Conservation (phyloP, 768 basidiomycete genomes). For the Tephrocybe rancida region DNA sequence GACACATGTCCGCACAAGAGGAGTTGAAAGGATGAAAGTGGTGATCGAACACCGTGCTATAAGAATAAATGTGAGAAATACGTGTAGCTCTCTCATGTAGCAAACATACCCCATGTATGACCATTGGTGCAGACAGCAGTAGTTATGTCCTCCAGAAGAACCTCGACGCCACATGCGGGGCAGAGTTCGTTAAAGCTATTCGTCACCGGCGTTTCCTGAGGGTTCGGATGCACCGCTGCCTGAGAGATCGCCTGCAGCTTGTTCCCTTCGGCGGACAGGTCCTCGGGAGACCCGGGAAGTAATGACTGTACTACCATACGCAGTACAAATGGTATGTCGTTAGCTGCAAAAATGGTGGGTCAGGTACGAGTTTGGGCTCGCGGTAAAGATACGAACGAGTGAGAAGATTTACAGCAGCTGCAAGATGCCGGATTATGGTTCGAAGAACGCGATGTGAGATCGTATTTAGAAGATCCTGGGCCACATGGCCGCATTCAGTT, state of each 20-base stretch:
- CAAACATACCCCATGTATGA: slow-evolving; percentile 72
- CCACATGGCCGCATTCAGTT: slow-evolving; percentile 51
- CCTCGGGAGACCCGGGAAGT: slow-evolving; percentile 47
- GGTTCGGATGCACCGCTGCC: slow-evolving; percentile 21
- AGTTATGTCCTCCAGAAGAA: slow-evolving; percentile 62
- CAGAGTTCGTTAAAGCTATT: slow-evolving; percentile 62
- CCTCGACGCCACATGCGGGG: slow-evolving; percentile 68
- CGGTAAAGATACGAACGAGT: slow-evolving; percentile 39
- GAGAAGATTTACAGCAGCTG: slow-evolving; percentile 44
- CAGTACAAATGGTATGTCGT: slow-evolving; percentile 66
- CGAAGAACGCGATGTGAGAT: slow-evolving; percentile 59
- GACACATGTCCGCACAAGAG: slow-evolving; percentile 77
- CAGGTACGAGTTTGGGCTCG: not conserved
- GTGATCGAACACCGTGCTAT: slow-evolving; percentile 81
- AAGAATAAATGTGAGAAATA: slow-evolving; percentile 15
- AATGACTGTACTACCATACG: slow-evolving; percentile 63
- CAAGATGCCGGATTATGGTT: slow-evolving; percentile 58
- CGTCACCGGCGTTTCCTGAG: slow-evolving; percentile 32
- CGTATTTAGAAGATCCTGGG: slow-evolving; percentile 47
- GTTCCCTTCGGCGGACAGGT: slow-evolving; percentile 39
- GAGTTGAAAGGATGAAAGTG: slow-evolving; percentile 78
- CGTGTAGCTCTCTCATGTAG: not conserved
- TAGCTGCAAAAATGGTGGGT: slow-evolving; percentile 35
- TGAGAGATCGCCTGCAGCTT: slow-evolving; percentile 30
- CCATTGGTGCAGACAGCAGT: slow-evolving; percentile 69